These are phyloP conservation scores for Wickerhamomyces sp. DNA, from an alignment of 1,139 yeast species.

Conservation along the genomic window DNA sequence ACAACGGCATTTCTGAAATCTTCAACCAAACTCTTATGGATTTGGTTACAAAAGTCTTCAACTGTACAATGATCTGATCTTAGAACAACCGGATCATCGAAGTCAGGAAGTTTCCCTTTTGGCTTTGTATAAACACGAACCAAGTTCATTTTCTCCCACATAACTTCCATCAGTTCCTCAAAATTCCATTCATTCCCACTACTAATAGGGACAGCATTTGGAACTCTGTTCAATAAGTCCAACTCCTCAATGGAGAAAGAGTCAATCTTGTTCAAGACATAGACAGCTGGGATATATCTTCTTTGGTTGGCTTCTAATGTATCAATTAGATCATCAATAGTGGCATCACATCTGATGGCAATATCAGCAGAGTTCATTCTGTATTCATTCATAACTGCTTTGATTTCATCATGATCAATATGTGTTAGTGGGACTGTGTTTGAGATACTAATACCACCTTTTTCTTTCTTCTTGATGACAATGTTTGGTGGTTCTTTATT, in stretches of 20 bases:
- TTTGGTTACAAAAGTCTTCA: slow-evolving; percentile 94
- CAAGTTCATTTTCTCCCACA: slow-evolving; percentile 89
- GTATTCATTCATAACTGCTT: slow-evolving; percentile 95
- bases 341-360: slow-evolving; percentile 94
- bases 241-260: slow-evolving; percentile 90
- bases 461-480: slow-evolving; percentile 83
- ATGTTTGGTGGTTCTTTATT: slow-evolving; percentile 92
- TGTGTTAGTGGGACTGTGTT: slow-evolving; percentile 90
- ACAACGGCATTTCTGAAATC: slow-evolving; percentile 92
- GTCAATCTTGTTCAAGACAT: slow-evolving; percentile 92
- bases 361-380: slow-evolving; percentile 95
- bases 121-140: slow-evolving; percentile 97
- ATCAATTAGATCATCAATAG: slow-evolving; percentile 92
- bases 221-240: slow-evolving; percentile 83
- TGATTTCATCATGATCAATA: slow-evolving; percentile 85
- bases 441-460: slow-evolving; percentile 92
- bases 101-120: slow-evolving; percentile 91
- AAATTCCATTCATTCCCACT: slow-evolving; percentile 96
- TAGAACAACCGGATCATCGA: slow-evolving; percentile 88
- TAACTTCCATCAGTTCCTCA: slow-evolving; percentile 85
- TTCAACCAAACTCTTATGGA: slow-evolving; percentile 88
- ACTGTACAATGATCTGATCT: slow-evolving; percentile 78
- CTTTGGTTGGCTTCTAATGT: slow-evolving; percentile 88
- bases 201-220: slow-evolving; percentile 94
- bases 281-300: slow-evolving; percentile 90